phyloP scores from a whole-genome alignment of 768 basidiomycete species.

The Dioszegia hungarica region DNA sequence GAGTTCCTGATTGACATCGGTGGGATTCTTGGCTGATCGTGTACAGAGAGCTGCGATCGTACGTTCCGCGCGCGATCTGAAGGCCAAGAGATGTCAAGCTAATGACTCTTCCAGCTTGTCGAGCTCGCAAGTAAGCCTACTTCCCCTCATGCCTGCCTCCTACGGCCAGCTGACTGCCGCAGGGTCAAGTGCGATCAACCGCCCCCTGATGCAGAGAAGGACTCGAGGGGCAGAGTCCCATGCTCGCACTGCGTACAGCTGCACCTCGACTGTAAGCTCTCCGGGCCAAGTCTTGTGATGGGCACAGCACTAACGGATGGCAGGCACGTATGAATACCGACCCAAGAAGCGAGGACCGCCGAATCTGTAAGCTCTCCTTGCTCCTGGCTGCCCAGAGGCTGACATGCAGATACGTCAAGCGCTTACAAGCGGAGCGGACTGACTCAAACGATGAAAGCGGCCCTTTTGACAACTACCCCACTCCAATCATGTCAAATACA shows the following conservation, averaged over 20 bases:
- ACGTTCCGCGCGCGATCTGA: too few relatives aligned
- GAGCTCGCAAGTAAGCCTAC: slow-evolving; percentile 39
- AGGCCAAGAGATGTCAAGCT: slow-evolving; percentile 12
- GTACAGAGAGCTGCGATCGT: slow-evolving; percentile 38
- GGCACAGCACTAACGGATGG: neutral
- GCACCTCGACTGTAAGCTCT: slow-evolving; percentile 17
- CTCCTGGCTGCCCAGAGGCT: too few relatives aligned
- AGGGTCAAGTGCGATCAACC: slow-evolving; percentile 44
- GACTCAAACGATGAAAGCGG: neutral
- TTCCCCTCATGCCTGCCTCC: too few relatives aligned
- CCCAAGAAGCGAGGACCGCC: slow-evolving; percentile 92
- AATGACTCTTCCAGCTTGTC: slow-evolving; percentile 23
- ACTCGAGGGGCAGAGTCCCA: neutral
- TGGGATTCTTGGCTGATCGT: neutral
- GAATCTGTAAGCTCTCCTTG: slow-evolving; percentile 71
- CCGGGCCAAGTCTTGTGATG: too few relatives aligned
- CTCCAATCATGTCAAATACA: too few relatives aligned
- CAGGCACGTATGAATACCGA: slow-evolving; percentile 80
- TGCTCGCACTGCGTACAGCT: slow-evolving; percentile 30
- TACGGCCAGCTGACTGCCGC: neutral
- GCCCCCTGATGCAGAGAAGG: slow-evolving; percentile 15
- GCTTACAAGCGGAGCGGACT: slow-evolving; percentile 9
- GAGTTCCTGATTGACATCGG: slow-evolving; percentile 8
- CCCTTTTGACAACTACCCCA: neutral
- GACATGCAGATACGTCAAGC: slow-evolving; percentile 24